Evolutionary conservation across 2,329 filamentous ascomycete species (phyloP), one percentile per base, ranked within the genome.

Genomic region (Canariomyces notabilis): DNA sequence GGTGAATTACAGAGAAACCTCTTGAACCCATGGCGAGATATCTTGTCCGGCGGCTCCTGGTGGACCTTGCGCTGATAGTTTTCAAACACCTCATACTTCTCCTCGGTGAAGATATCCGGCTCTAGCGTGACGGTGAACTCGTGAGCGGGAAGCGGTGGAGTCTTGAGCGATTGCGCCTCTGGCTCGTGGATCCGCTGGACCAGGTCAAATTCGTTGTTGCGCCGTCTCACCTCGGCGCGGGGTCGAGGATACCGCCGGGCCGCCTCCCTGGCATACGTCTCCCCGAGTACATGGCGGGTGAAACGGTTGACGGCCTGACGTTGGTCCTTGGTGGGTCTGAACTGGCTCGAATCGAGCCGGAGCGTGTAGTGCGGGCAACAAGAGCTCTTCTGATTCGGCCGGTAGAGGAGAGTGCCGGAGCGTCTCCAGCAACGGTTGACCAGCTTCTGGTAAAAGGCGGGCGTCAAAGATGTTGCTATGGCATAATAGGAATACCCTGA

Each of bases 291-390:
- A 64, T 78, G 77, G 51, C 72, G 79, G 61, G 87, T 65, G 52
- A 90, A 91, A 35, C 83, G 78, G 64, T 91, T 89, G 55, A 89
- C 65, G 1, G 83, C 75, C 61, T 89, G 84, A 31, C 87, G 75
- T 59, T 93, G 88, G 58, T 88, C 82, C 62, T 79, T 81, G 21
- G 79, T 76, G 5, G 86, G 72, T 54, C 77, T 81, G 66, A 86
- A 87, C 32, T 73, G 68, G 37, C 70, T 64, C 19, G 80, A 79
- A 57, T 88, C 84, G 16, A 90, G 72, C 37, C 86, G 80, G 44
- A 93, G 82, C 1, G 86, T 89, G 64, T 91, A 97, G 61, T 96
- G 89, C 36, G 90, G 89, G 64, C 93, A 98, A 61, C 93, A 98
- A 51, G 89, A 87, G 46, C 82, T 75, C 48, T 77, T 76, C 58